Percentiles rank a stretch among this genome's conserved stretches.
phyloP scores from a whole-genome alignment of 2,329 filamentous ascomycete genomes.

The Hypocrella siamensis region DNA sequence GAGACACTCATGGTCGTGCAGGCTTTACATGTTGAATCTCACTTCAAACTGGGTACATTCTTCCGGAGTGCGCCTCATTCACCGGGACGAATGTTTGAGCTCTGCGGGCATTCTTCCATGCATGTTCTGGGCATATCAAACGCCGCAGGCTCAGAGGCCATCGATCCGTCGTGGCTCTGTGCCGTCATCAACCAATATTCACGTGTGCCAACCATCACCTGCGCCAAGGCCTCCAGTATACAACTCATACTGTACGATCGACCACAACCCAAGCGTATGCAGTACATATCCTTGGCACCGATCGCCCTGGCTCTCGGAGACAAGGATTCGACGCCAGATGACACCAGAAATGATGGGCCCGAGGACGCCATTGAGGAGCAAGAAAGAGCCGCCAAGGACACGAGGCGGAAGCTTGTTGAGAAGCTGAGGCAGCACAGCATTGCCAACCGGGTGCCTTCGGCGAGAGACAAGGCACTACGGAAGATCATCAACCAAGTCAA shows the following conservation, averaged over 20 bases:
- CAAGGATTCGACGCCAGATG: slow-evolving; percentile 33
- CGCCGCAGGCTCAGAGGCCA: slow-evolving; percentile 27
- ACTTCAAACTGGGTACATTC: slow-evolving; percentile 67
- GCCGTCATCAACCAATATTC: slow-evolving; percentile 35
- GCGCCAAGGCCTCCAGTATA: slow-evolving; percentile 54
- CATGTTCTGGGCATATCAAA: slow-evolving; percentile 80
- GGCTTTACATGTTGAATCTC: slow-evolving; percentile 72
- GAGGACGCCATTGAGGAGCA: slow-evolving; percentile 61
- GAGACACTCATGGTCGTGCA: slow-evolving; percentile 15
- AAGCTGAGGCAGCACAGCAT: slow-evolving; percentile 86
- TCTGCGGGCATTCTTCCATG: slow-evolving; percentile 71
- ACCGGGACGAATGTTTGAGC: slow-evolving; percentile 62
- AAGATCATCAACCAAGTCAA: slow-evolving; percentile 88
- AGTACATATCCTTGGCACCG: slow-evolving; percentile 83
- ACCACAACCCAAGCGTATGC: slow-evolving; percentile 76
- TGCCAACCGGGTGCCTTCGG: slow-evolving; percentile 55
- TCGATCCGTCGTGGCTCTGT: slow-evolving; percentile 55
- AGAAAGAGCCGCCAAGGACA: slow-evolving; percentile 39
- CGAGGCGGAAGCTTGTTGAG: slow-evolving; percentile 54
- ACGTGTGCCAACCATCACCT: slow-evolving; percentile 57
- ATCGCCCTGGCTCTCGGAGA: slow-evolving; percentile 77
- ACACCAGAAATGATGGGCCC: slow-evolving; percentile 26
- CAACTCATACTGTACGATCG: slow-evolving; percentile 84
- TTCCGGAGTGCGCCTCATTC: slow-evolving; percentile 72
- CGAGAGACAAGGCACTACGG: slow-evolving; percentile 67